A percentile compares a stretch with the other conserved stretches of the same genome.
Conservation (phyloP, 148 eudicot genomes). For the Cornus kousa region DNA sequence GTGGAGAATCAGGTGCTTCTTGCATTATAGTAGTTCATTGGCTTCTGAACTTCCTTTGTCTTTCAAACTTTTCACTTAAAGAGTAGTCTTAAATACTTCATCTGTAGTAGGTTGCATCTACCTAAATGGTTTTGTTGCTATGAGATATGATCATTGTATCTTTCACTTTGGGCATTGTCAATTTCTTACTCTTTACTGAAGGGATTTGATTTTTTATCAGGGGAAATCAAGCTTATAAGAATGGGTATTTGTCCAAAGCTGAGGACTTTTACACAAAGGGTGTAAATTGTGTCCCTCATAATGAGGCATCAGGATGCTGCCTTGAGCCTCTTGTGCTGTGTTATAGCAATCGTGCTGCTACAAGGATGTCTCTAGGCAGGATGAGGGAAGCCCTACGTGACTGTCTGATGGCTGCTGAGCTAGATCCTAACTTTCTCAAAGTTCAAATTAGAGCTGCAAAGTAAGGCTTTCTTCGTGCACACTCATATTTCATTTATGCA, state of each 20-base stretch:
- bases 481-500: slow-evolving; percentile 5
- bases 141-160: background rate
- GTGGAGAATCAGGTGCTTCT: slow-evolving; percentile 73
- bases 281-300: slow-evolving; percentile 45
- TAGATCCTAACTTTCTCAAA: slow-evolving; percentile 72
- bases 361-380: slow-evolving; percentile 77
- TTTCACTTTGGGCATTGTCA: background rate
- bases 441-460: slow-evolving; percentile 84
- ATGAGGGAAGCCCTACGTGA: slow-evolving; percentile 82
- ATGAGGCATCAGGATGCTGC: slow-evolving; percentile 29
- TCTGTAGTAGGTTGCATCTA: background rate
- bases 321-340: slow-evolving; percentile 72
- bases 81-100: background rate
- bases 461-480: slow-evolving; percentile 42
- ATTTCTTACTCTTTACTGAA: background rate
- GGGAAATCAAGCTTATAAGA: slow-evolving; percentile 88
- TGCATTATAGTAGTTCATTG: slow-evolving; percentile 2
- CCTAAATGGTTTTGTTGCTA: background rate
- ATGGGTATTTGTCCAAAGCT: slow-evolving; percentile 63
- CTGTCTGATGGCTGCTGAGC: slow-evolving; percentile 64
- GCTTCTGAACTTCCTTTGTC: background rate
- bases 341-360: slow-evolving; percentile 96
- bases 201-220: slow-evolving; percentile 38
- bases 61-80: background rate
- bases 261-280: slow-evolving; percentile 82